Evolutionary conservation across 805 yeast species (phyloP).

Genomic region (Candida pini): DNA sequence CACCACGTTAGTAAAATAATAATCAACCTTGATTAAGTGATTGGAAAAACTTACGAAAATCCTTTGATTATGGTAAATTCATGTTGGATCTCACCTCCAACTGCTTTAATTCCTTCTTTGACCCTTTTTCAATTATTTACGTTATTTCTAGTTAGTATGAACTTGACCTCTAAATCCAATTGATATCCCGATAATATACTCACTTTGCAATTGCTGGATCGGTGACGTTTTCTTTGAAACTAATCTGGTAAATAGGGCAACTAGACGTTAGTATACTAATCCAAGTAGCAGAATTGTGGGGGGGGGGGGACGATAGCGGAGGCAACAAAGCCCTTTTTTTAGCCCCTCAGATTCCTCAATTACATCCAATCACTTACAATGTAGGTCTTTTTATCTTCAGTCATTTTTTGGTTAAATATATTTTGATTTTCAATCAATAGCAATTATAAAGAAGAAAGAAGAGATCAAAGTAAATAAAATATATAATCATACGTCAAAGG

Average conservation of each 20-base stretch:
- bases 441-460: too few species aligned
- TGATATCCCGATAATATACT: slow-evolving; percentile 8
- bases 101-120: slow-evolving; percentile 41
- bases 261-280: not conserved
- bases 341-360: too few species aligned
- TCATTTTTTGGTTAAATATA: too few species aligned
- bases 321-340: too few species aligned
- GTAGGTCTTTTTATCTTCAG: too few species aligned
- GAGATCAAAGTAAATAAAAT: too few species aligned
- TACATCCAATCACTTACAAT: too few species aligned
- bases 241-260: slow-evolving; percentile 24
- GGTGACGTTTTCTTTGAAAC: slow-evolving; percentile 32
- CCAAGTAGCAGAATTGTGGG: not conserved
- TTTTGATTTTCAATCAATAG: too few species aligned
- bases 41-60: slow-evolving; percentile 34
- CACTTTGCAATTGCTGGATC: slow-evolving; percentile 28
- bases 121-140: slow-evolving; percentile 38
- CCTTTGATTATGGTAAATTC: slow-evolving; percentile 66
- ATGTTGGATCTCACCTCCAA: slow-evolving; percentile 58
- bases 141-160: too few species aligned
- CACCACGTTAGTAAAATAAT: not conserved
- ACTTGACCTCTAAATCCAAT: too few species aligned
- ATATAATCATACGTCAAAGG: too few species aligned
- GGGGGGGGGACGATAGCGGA: too few species aligned
- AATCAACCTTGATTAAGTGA: not conserved